Conservation (phyloP, 1,139 yeast species). For the Pichia sp. region DNA sequence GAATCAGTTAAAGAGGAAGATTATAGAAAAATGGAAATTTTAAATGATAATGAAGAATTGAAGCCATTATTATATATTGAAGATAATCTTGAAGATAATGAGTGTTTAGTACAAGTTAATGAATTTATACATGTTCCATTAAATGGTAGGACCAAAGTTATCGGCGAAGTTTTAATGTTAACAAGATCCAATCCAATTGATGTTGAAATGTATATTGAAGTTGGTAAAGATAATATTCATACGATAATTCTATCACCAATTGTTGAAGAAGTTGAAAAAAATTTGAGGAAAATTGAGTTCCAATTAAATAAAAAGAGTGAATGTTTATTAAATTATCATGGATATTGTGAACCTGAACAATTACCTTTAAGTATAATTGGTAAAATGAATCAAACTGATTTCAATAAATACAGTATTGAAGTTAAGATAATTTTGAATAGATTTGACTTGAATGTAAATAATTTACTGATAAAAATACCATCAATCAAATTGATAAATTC, state of each 20-base stretch:
- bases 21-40: background rate
- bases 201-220: background rate
- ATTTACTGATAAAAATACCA: conserved; percentile 7
- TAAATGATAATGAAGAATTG: background rate
- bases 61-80: background rate
- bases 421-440: conserved; percentile 1
- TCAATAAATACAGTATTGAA: conserved; percentile 1
- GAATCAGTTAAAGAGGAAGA: background rate
- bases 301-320: background rate
- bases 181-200: conserved; percentile 1
- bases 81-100: background rate
- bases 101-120: background rate
- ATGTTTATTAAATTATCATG: conserved; percentile 59
- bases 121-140: conserved; percentile 3
- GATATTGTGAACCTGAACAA: conserved; percentile 45
- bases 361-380: conserved; percentile 57
- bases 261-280: background rate
- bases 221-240: background rate
- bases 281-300: background rate
- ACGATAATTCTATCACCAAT: background rate
- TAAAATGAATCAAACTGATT: conserved; percentile 1
- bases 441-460: background rate
- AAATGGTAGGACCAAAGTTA: background rate
- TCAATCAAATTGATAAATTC: too few species aligned
- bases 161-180: conserved; percentile 3